Evolutionary conservation across 805 yeast genomes (phyloP).

Genomic region (Ogataea polymorpha): DNA sequence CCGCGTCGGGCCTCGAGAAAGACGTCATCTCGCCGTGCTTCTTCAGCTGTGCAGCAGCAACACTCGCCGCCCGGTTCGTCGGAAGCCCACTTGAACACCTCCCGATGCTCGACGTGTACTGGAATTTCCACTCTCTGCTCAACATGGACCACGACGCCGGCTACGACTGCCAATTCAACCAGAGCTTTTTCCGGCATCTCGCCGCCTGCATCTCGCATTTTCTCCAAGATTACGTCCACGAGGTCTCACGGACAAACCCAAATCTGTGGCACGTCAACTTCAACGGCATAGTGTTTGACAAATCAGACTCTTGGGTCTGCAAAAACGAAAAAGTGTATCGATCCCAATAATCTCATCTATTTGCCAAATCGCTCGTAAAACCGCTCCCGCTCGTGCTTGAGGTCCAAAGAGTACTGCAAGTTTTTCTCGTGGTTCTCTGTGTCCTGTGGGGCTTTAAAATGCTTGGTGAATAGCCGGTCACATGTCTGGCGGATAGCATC

Average conservation of each 20-base stretch:
- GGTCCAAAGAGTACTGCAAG: slow-evolving; percentile 24
- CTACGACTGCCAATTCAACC: slow-evolving; percentile 42
- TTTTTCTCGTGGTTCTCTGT: slow-evolving; percentile 24
- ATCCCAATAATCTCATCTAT: slow-evolving; percentile 9
- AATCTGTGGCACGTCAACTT: slow-evolving; percentile 32
- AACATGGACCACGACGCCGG: slow-evolving; percentile 39
- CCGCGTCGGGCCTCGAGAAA: slow-evolving; percentile 42
- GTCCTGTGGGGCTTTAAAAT: slow-evolving; percentile 28
- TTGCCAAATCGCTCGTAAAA: slow-evolving; percentile 28
- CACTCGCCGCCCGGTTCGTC: slow-evolving; percentile 30
- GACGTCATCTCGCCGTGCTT: slow-evolving; percentile 61
- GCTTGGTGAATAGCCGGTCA: slow-evolving; percentile 29
- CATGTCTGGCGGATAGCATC: slow-evolving; percentile 26
- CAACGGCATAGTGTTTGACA: slow-evolving; percentile 42
- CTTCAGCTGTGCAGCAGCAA: slow-evolving; percentile 50
- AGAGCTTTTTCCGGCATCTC: slow-evolving; percentile 40
- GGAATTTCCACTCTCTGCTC: slow-evolving; percentile 51
- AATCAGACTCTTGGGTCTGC: slow-evolving; percentile 17
- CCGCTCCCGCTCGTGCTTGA: slow-evolving; percentile 29
- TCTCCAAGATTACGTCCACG: slow-evolving; percentile 39
- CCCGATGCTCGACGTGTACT: slow-evolving; percentile 35
- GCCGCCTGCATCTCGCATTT: slow-evolving; percentile 46
- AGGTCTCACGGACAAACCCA: slow-evolving; percentile 34
- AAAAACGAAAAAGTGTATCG: slow-evolving; percentile 14
- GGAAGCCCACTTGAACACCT: slow-evolving; percentile 6